Evolutionary conservation across 805 yeast genomes (phyloP), one percentile per base, ranked within the genome.

Genomic region (Cyberlindnera suaveolens): DNA sequence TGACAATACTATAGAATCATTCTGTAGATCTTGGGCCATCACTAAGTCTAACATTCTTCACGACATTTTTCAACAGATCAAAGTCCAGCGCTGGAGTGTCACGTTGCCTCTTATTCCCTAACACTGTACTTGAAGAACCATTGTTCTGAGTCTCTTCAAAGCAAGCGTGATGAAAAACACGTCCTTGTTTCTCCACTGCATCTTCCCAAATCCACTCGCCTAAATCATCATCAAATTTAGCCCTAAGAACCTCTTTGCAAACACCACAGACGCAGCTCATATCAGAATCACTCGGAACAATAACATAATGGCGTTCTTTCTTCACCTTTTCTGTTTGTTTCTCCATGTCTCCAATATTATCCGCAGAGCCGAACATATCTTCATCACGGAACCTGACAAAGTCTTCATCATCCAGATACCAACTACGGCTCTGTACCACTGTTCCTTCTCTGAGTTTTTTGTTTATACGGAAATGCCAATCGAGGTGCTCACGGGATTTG

Each of bases 381-480:
- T 68, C 76, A 57, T 88, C 96, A 46, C 76, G 78, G 66, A 85
- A 87, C 19, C 72, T 71, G 23, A 76, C 73, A 91, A 96, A 89
- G 36, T 79, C 80, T 19, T 71, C 68, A 48, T 78, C 84, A 48
- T 78, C 80, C 46, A 89, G 64, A 60, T 80, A 90, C 95, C 96
- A 90, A 52, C 80, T 75, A 54, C 97, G 69, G 34, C 86, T 81
- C 58, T 85, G 90, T 36, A 82, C 80, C 34, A 57, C 50, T 23
- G 60, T 57, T 26, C 75, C 74, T 44, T 71, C 75, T 36, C 78
- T 76, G 38, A 85, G 68, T 54, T 84, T 81, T 60, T 86, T 87
- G 62, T 88, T 91, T 36, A 87, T 84, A 54, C 98, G 76, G 68
- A 88, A 89, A 68, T 91, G 98, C 97, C 97, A 91, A 63, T 91